Conservation (phyloP, 1,284 basidiomycete genomes). For the Meira nashicola region DNA sequence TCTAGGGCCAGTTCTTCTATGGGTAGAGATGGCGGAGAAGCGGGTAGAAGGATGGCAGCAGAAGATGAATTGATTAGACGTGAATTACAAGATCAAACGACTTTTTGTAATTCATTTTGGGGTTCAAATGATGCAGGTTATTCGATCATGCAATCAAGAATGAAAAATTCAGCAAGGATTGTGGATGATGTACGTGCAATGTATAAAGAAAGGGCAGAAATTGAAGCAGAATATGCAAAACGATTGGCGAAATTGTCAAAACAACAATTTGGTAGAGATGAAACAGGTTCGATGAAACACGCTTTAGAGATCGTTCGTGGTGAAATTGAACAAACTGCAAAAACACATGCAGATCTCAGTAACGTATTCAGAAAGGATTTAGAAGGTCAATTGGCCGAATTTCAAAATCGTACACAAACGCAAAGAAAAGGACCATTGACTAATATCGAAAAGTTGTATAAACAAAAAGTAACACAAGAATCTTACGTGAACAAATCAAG, state of each 20-base stretch:
- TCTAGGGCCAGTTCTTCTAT: slow-evolving; percentile 32
- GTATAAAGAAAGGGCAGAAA: slow-evolving; percentile 80
- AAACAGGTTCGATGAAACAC: slow-evolving; percentile 79
- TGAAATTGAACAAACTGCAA: slow-evolving; percentile 79
- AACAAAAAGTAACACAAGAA: slow-evolving; percentile 49
- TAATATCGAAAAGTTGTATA: slow-evolving; percentile 46
- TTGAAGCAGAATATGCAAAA: slow-evolving; percentile 95
- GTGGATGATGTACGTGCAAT: slow-evolving; percentile 79
- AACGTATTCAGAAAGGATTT: slow-evolving; percentile 73
- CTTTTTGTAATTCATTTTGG: slow-evolving; percentile 98
- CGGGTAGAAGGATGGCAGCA: slow-evolving; percentile 30
- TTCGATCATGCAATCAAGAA: slow-evolving; percentile 79
- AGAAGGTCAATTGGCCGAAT: slow-evolving; percentile 58
- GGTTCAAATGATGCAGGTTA: slow-evolving; percentile 68
- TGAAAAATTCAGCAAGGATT: slow-evolving; percentile 77
- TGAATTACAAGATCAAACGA: slow-evolving; percentile 55
- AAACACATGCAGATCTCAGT: slow-evolving; percentile 66
- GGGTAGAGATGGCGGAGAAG: slow-evolving; percentile 39
- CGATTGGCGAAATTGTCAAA: slow-evolving; percentile 77
- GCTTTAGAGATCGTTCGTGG: slow-evolving; percentile 71
- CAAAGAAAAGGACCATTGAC: slow-evolving; percentile 10
- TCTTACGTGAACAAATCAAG: slow-evolving; percentile 61
- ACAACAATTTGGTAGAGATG: slow-evolving; percentile 71
- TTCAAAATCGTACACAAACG: slow-evolving; percentile 17
- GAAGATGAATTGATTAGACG: slow-evolving; percentile 40